phyloP scores from a whole-genome alignment of 2,329 filamentous ascomycete species.

The Emergomyces pasteurianus region DNA sequence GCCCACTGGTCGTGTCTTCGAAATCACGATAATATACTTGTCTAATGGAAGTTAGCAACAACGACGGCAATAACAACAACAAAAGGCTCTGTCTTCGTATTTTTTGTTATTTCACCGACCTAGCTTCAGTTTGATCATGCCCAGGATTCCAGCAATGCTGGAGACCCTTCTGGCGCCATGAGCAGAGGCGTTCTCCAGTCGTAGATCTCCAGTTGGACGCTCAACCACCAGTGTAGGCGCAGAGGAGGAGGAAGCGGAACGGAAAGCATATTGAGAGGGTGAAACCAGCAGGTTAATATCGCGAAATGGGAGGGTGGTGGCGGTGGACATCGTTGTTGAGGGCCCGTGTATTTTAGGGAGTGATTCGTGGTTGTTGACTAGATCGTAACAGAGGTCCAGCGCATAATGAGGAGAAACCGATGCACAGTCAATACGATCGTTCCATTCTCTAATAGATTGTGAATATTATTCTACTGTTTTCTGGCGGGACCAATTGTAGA shows the following conservation, averaged over 20 bases:
- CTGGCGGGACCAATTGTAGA: not conserved
- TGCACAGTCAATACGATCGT: not conserved
- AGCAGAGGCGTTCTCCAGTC: conserved; percentile 68
- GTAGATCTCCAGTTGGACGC: conserved; percentile 79
- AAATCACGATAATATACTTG: conserved; percentile 96
- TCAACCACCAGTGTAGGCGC: conserved; percentile 81
- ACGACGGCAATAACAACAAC: not conserved
- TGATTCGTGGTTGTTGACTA: not conserved
- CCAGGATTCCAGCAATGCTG: conserved; percentile 88
- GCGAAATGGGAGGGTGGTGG: conserved; percentile 57
- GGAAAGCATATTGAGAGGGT: conserved; percentile 87
- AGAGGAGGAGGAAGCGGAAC: conserved; percentile 84
- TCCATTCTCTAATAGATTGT: not conserved
- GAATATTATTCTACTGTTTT: not conserved
- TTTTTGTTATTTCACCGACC: conserved; percentile 55
- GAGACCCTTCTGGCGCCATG: conserved; percentile 72
- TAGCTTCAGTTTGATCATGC: conserved; percentile 83
- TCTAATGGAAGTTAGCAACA: conserved; percentile 36
- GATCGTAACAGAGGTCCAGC: not conserved
- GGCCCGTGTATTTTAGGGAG: not conserved
- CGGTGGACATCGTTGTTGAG: conserved; percentile 21
- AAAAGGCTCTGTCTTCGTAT: not conserved
- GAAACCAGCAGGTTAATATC: conserved; percentile 96
- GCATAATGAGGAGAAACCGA: not conserved
- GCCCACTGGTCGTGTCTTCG: conserved; percentile 82